Base-by-base conservation (phyloP, 176 grass and related monocot species). In the Carex parvula region DNA sequence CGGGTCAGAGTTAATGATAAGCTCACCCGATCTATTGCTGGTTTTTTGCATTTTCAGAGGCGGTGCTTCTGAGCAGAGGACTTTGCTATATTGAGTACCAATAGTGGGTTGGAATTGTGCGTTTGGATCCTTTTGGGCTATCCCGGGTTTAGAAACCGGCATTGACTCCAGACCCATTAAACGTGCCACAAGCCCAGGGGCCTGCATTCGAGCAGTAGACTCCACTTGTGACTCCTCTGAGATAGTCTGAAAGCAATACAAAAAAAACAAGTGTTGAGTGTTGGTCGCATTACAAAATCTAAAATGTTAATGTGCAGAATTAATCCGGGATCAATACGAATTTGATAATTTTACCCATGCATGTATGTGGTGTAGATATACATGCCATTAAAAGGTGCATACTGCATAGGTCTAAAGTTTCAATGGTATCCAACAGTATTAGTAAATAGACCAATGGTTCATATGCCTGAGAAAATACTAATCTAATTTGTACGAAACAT, bases 131-230 rank as follows among this genome's bases (percentile, higher is more conserved):
- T 86, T 86, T 58, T 85, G 44, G n/a, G 80, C 29, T 65, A 83
- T 83, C 26, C 78, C 55, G 24, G 62, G 42, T 18, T 69, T 37
- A 8, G 77, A 80, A 42, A 83, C 64, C 5, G 93, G 96, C 93
- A 90, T 95, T 12, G 88, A 87, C 11, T 98, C 91, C 4, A 98
- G 91, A 79, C 96, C 96, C 96, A 98, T 98, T 84, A 98, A 90
- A 32, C 91, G 85, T 44, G 96, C 96, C 75, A 98, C 91, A 86
- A 98, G 83, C 32, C 96, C 85, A 5, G 96, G 91, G 8, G 82
- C 35, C 50, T 46, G 33, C 81, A 56, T 79, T 64, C 37, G 6
- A 3, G 41, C 55, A 75, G 55, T 81, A 55, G 33, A 53, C 10
- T 73, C 64, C 13, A 44, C 37, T 60, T 77, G 42, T 14, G 29